Percentiles rank a stretch among this genome's conserved stretches.
phyloP scores from a whole-genome alignment of 2,329 filamentous ascomycete genomes.

The Trichoderma pleuroti region DNA sequence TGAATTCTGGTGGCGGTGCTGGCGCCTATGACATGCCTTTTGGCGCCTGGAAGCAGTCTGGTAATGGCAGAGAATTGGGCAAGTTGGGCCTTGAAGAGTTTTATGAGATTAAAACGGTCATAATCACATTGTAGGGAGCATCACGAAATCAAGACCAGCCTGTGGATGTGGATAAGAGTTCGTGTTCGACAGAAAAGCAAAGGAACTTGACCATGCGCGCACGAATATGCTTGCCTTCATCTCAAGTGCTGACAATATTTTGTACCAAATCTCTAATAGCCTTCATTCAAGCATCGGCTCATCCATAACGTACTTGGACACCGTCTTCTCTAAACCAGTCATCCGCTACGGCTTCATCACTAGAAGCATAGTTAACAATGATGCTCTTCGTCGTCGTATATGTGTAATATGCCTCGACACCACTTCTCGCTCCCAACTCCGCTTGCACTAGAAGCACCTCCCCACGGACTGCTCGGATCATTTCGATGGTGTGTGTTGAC shows the following conservation, averaged over 20 bases:
- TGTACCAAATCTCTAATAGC: no score
- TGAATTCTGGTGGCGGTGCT: conserved; percentile 28
- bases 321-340: conserved; percentile 65
- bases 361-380: conserved; percentile 64
- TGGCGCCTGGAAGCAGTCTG: conserved; percentile 55
- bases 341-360: conserved; percentile 51
- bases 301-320: conserved; percentile 45
- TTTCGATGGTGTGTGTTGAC: conserved; percentile 66
- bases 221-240: background rate
- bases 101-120: conserved; percentile 32
- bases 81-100: conserved; percentile 41
- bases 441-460: conserved; percentile 57
- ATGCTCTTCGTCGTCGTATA: conserved; percentile 63
- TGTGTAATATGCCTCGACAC: conserved; percentile 58
- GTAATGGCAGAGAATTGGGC: conserved; percentile 50
- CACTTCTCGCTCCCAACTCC: conserved; percentile 73
- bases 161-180: background rate
- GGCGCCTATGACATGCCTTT: conserved; percentile 26
- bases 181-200: background rate
- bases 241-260: background rate
- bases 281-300: background rate
- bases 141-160: background rate
- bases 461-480: conserved; percentile 69
- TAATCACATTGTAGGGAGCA: background rate
- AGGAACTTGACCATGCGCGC: background rate